These are phyloP conservation scores for Populus deltoides DNA, from an alignment of 345 rosid species.

Conservation along the genomic window DNA sequence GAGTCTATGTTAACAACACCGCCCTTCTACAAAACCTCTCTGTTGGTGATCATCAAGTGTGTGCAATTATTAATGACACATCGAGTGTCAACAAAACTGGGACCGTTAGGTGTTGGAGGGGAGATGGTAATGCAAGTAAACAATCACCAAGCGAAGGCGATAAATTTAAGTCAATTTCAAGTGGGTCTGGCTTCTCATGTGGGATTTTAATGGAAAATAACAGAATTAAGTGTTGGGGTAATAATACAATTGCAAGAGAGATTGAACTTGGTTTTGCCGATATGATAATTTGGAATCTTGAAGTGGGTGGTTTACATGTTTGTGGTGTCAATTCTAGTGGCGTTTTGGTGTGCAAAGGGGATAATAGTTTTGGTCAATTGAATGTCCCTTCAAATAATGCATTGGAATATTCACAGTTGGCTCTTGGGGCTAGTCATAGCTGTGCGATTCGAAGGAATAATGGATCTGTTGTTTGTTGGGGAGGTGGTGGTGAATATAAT, in stretches of 20 bases:
- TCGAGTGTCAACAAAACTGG: slow-evolving; percentile 1
- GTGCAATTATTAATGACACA: slow-evolving; percentile 48
- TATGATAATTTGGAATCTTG: slow-evolving; percentile 48
- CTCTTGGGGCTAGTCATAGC: slow-evolving; percentile 59
- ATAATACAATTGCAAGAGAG: slow-evolving; percentile 19
- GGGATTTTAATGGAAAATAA: slow-evolving; percentile 40
- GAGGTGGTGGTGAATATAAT: slow-evolving; percentile 41
- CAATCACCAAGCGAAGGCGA: slow-evolving; percentile 18
- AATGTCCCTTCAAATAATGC: slow-evolving; percentile 40
- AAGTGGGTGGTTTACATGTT: slow-evolving; percentile 63
- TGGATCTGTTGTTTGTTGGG: slow-evolving; percentile 72
- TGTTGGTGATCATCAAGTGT: slow-evolving; percentile 62
- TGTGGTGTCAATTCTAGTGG: slow-evolving; percentile 69
- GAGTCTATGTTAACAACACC: slow-evolving; percentile 46
- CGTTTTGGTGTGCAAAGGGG: slow-evolving; percentile 53
- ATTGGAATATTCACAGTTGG: slow-evolving; percentile 39
- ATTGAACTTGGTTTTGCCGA: slow-evolving; percentile 50
- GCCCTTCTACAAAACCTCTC: slow-evolving; percentile 45
- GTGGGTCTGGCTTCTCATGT: slow-evolving; percentile 71
- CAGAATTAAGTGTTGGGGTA: slow-evolving; percentile 58
- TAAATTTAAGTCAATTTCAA: slow-evolving; percentile 46
- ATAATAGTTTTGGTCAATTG: slow-evolving; percentile 53
- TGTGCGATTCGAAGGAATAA: slow-evolving; percentile 54
- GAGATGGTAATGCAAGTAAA: not conserved
- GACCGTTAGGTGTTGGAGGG: slow-evolving; percentile 62